Conservation (phyloP, 2,329 filamentous ascomycete species). For the Colletotrichum siamense region DNA sequence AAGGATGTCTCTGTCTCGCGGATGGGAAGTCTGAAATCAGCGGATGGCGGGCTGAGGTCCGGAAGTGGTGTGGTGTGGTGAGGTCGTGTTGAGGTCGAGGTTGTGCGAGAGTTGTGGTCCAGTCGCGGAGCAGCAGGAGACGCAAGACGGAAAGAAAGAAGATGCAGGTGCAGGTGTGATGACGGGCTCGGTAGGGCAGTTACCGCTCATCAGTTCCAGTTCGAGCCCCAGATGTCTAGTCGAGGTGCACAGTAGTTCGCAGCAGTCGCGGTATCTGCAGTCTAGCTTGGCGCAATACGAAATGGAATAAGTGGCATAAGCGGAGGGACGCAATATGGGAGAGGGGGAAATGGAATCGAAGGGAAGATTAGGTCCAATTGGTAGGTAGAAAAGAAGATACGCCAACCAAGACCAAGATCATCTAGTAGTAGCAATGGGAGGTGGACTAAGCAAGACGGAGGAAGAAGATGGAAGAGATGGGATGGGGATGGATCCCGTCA, state of each 20-base stretch:
- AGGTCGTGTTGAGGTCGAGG: background rate
- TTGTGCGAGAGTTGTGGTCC: background rate
- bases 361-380: background rate
- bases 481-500: background rate
- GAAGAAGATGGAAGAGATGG: background rate
- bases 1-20: background rate
- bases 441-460: background rate
- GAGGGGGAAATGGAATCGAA: background rate
- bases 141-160: background rate
- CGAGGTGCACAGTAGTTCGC: background rate
- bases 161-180: background rate
- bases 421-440: background rate
- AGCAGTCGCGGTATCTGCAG: background rate
- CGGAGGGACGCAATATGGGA: background rate
- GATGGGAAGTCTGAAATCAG: background rate
- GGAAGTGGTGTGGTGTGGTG: slow-evolving; percentile 11
- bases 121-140: background rate
- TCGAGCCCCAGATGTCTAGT: background rate
- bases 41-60: background rate
- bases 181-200: background rate
- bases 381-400: background rate
- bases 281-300: background rate
- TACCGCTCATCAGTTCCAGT: background rate
- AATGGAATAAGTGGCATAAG: too few relatives aligned
- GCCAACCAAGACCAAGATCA: background rate